phyloP scores from a whole-genome alignment of 495 filamentous ascomycete genomes.

The Evernia prunastri region DNA sequence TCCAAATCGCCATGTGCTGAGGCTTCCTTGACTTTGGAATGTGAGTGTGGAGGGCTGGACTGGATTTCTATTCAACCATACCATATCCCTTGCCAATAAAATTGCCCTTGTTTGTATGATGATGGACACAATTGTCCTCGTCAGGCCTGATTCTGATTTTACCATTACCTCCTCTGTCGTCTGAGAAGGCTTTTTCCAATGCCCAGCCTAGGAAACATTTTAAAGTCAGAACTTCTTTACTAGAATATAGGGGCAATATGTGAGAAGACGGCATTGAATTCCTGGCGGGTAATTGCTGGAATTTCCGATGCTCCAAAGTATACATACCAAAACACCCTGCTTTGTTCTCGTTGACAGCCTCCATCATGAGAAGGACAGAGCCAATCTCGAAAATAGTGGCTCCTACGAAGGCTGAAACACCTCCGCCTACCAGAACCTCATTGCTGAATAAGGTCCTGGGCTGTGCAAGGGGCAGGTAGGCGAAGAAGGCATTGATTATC shows the following conservation, averaged over 20 bases:
- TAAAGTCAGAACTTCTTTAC: neutral
- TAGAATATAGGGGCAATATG: neutral
- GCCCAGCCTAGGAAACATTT: constrained; percentile 47
- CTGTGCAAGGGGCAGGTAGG: constrained; percentile 52
- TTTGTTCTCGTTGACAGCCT: constrained; percentile 59
- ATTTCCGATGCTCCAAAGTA: neutral
- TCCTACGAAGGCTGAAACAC: constrained; percentile 63
- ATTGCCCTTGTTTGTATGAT: constrained; percentile 48
- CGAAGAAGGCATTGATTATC: constrained; percentile 65
- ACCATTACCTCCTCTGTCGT: neutral
- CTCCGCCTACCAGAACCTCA: constrained; percentile 48
- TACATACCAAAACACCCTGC: constrained; percentile 54
- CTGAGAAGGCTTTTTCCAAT: constrained; percentile 33
- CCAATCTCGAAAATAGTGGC: constrained; percentile 64
- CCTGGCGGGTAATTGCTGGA: neutral
- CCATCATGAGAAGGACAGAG: constrained; percentile 56
- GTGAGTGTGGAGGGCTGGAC: neutral
- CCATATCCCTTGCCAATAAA: constrained; percentile 36
- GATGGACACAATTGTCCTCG: constrained; percentile 43
- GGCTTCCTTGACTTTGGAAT: neutral
- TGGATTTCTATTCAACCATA: neutral
- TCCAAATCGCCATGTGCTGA: neutral
- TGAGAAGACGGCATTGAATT: neutral
- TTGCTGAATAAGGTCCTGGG: constrained; percentile 49
- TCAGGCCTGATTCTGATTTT: constrained; percentile 23